A percentile compares a stretch with the other conserved stretches of the same genome.
Conservation (phyloP, 495 filamentous ascomycete species). For the Neurospora hispaniola region DNA sequence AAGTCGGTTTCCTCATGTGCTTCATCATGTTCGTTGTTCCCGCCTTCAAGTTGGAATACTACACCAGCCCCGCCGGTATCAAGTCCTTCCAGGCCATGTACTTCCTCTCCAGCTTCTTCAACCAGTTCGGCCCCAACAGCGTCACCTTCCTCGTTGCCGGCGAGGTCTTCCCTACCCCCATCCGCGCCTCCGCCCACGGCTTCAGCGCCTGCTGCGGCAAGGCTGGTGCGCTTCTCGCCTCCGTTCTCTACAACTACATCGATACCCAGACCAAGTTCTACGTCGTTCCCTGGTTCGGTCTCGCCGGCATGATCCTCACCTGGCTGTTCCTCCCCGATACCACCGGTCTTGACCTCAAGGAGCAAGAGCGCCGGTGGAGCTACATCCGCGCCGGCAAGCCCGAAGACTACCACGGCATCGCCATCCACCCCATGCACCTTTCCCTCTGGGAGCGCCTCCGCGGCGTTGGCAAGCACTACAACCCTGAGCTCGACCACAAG, state of each 20-base stretch:
- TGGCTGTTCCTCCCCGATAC: conserved; percentile 80
- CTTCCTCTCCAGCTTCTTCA: conserved; percentile 89
- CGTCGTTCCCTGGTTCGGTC: conserved; percentile 86
- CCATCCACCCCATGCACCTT: conserved; percentile 76
- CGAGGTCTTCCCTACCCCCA: conserved; percentile 81
- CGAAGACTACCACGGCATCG: conserved; percentile 77
- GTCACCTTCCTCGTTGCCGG: conserved; percentile 88
- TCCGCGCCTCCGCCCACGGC: conserved; percentile 85
- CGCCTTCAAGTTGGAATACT: conserved; percentile 75
- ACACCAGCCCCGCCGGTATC: conserved; percentile 52
- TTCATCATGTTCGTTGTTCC: conserved; percentile 84
- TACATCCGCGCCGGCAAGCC: conserved; percentile 66
- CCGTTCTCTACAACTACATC: conserved; percentile 86
- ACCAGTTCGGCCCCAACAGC: conserved; percentile 88
- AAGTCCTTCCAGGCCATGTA: conserved; percentile 84
- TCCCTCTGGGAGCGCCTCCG: conserved; percentile 67
- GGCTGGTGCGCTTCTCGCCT: conserved; percentile 69
- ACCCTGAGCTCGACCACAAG: conserved; percentile 66
- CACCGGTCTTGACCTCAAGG: conserved; percentile 85
- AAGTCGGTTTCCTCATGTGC: conserved; percentile 73
- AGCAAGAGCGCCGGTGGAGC: conserved; percentile 81
- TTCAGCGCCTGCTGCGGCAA: conserved; percentile 80
- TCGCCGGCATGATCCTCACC: conserved; percentile 68
- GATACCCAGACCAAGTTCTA: conserved; percentile 65
- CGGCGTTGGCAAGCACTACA: conserved; percentile 63